Evolutionary conservation across 176 grass and related monocot species (phyloP).

Genomic region (Dendrocalamus sinicus): DNA sequence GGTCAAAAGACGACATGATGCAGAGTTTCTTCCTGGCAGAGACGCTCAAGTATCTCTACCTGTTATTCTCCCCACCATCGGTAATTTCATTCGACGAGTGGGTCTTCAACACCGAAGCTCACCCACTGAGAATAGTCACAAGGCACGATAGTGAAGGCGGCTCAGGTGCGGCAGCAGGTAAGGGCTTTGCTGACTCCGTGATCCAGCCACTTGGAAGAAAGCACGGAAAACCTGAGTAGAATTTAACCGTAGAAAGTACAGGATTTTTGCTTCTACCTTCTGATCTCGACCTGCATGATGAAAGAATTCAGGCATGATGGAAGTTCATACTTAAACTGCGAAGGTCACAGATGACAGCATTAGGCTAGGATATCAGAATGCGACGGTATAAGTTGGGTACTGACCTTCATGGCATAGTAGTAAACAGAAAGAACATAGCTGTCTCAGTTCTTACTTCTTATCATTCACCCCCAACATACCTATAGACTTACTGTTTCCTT

Average conservation of each 20-base stretch:
- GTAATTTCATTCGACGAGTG: slow-evolving; percentile 89
- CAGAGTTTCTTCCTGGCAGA: slow-evolving; percentile 96
- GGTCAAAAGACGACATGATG: slow-evolving; percentile 93
- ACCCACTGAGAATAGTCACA: slow-evolving; percentile 81
- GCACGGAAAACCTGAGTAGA: slow-evolving; percentile 59
- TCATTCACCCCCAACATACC: neutral
- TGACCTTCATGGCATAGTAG: neutral
- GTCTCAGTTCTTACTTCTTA: neutral
- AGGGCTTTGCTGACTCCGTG: neutral
- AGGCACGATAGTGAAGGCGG: slow-evolving; percentile 39
- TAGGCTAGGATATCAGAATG: slow-evolving; percentile 6
- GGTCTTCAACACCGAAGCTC: slow-evolving; percentile 98
- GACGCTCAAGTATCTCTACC: slow-evolving; percentile 93
- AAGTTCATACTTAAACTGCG: slow-evolving; percentile 9
- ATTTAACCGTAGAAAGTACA: slow-evolving; percentile 22
- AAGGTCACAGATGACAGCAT: slow-evolving; percentile 33
- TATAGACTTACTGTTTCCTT: neutral
- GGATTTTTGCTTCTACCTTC: slow-evolving; percentile 28
- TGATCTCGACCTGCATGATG: slow-evolving; percentile 39
- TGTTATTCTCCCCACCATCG: slow-evolving; percentile 88
- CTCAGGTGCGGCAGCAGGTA: neutral
- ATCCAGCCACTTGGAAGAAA: slow-evolving; percentile 72
- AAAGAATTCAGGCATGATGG: neutral
- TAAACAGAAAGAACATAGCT: neutral
- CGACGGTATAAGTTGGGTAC: neutral